These are phyloP conservation scores for Glycine soja DNA, from an alignment of 306 rosid species.

Conservation along the genomic window DNA sequence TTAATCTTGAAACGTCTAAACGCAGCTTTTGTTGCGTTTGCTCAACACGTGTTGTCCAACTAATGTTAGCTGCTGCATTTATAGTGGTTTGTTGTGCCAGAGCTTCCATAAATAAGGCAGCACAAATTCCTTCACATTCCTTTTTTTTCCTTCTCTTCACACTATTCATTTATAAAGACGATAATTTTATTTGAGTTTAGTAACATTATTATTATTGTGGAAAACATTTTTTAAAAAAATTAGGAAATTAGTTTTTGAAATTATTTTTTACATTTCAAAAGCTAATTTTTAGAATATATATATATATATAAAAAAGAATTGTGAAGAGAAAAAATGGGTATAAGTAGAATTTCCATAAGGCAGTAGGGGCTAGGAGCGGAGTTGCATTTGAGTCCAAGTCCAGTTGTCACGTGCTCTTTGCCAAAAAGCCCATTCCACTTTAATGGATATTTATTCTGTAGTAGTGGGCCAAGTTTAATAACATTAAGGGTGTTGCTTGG, in stretches of 20 bases:
- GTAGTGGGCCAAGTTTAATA: not conserved
- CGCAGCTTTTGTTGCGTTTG: not conserved
- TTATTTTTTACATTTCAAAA: not conserved
- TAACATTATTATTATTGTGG: no score
- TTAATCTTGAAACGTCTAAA: not conserved
- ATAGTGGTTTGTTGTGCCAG: not conserved
- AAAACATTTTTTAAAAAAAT: no score
- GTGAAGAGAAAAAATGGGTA: not conserved
- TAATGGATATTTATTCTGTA: not conserved
- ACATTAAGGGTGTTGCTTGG: no score
- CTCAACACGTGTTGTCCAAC: not conserved
- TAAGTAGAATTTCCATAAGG: not conserved
- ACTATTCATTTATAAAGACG: no score
- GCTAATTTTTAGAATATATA: not conserved
- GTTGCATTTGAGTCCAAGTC: not conserved
- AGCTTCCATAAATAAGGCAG: no score
- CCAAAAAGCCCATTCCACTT: slow-evolving; percentile 6
- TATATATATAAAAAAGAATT: not conserved
- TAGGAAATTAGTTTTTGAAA: not conserved
- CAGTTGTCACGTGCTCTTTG: not conserved
- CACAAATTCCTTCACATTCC: not conserved
- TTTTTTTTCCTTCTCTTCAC: not conserved
- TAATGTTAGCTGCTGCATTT: not conserved
- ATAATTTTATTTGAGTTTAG: no score
- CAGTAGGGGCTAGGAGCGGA: not conserved